Evolutionary conservation across 1,284 basidiomycete genomes (phyloP).

Genomic region (Testicularia cyperi): DNA sequence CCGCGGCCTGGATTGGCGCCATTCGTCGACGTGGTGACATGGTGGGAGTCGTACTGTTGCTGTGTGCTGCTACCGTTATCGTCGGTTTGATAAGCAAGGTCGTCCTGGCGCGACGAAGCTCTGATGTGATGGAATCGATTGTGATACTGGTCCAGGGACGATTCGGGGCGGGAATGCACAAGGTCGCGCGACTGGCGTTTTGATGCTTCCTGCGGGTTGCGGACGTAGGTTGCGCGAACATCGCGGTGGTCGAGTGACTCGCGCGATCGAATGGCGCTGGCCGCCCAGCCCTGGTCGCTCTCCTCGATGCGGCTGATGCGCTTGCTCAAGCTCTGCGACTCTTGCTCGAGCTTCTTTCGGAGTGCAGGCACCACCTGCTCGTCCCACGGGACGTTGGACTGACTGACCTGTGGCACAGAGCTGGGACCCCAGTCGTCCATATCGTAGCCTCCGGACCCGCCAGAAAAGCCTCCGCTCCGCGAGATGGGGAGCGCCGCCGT

Average conservation of each 20-base stretch:
- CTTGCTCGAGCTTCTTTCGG: slow-evolving; percentile 37
- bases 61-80: not conserved
- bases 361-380: slow-evolving; percentile 44
- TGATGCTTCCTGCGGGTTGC: not conserved
- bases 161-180: slow-evolving; percentile 15
- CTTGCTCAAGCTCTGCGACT: slow-evolving; percentile 18
- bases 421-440: slow-evolving; percentile 27
- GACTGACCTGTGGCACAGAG: slow-evolving; percentile 14
- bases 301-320: slow-evolving; percentile 38
- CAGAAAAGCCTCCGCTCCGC: slow-evolving; percentile 7
- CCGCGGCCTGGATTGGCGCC: too few species aligned
- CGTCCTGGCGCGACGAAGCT: not conserved
- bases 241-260: slow-evolving; percentile 7
- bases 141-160: slow-evolving; percentile 29
- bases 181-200: slow-evolving; percentile 15
- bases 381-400: slow-evolving; percentile 33
- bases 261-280: slow-evolving; percentile 1
- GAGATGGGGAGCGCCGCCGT: slow-evolving; percentile 21
- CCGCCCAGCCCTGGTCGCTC: slow-evolving; percentile 22
- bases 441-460: not conserved
- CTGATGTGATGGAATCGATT: slow-evolving; percentile 20
- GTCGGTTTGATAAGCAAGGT: too few species aligned
- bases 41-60: too few species aligned
- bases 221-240: not conserved
- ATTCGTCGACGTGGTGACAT: too few species aligned